Conservation (phyloP, 202 grass and related monocot genomes). For the Tripidium arundinaceum region DNA sequence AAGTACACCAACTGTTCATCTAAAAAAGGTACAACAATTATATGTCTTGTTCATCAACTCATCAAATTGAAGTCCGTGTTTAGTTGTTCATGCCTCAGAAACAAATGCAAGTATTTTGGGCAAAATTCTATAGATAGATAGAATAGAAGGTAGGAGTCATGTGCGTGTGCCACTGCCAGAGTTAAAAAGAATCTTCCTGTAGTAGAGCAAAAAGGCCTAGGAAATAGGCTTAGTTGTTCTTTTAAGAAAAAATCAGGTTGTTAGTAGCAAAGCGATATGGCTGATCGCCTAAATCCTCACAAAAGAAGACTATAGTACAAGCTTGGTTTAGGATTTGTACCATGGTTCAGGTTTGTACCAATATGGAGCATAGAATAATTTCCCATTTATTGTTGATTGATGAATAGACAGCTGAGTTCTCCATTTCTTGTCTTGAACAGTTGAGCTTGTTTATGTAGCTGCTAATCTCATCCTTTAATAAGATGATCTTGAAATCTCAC, state of each 20-base stretch:
- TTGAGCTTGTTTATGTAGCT: not conserved
- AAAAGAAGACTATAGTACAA: not conserved
- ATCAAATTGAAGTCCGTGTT: not conserved
- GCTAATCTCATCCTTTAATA: not conserved
- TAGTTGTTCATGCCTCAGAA: not conserved
- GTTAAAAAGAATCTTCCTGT: not conserved
- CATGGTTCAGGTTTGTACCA: too few species aligned
- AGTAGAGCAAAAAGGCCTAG: too few species aligned
- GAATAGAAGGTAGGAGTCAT: not conserved
- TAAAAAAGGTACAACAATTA: not conserved
- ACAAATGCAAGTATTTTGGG: not conserved
- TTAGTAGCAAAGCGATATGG: too few species aligned
- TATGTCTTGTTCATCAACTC: not conserved
- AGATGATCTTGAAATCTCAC: conserved; percentile 1
- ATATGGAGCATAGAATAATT: too few species aligned
- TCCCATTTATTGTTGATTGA: too few species aligned
- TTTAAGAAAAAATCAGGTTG: not conserved
- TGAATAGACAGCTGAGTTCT: too few species aligned
- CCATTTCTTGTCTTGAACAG: conserved; percentile 13
- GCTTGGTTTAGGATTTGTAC: too few species aligned
- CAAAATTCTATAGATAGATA: not conserved
- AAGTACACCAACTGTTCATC: conserved; percentile 14
- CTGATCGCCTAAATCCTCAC: too few species aligned
- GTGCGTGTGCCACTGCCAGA: not conserved
- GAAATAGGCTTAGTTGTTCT: too few species aligned